Evolutionary conservation across 1,284 basidiomycete genomes (phyloP).

Genomic region (Ganoderma boninense): DNA sequence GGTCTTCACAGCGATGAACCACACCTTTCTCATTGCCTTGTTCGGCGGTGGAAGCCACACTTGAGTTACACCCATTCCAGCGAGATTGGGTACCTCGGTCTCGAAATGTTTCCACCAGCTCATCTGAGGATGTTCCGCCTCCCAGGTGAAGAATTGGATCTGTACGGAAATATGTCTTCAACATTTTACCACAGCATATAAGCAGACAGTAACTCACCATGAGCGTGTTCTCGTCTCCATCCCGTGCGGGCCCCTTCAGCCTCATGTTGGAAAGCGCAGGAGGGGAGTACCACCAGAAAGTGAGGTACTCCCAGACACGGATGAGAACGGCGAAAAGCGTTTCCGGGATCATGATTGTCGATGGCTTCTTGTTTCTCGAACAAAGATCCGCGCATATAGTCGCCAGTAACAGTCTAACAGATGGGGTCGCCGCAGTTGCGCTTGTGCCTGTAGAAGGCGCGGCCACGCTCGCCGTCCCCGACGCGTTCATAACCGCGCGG

Average conservation of each 20-base stretch:
- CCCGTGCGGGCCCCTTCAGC: constrained; percentile 51
- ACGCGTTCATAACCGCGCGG: constrained; percentile 25
- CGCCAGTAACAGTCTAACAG: background rate
- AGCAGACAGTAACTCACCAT: constrained; percentile 56
- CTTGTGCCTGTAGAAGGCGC: constrained; percentile 8
- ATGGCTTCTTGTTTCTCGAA: constrained; percentile 4
- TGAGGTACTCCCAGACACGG: constrained; percentile 32
- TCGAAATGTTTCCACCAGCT: constrained; percentile 91
- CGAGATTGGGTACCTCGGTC: constrained; percentile 72
- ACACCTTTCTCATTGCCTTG: constrained; percentile 72
- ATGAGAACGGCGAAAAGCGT: constrained; percentile 29
- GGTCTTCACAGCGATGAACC: constrained; percentile 10
- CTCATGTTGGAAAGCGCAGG: constrained; percentile 65
- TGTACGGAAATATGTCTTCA: constrained; percentile 37
- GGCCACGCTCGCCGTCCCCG: constrained; percentile 21
- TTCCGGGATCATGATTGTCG: constrained; percentile 27
- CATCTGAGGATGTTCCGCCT: constrained; percentile 60
- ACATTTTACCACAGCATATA: background rate
- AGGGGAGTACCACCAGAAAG: constrained; percentile 37
- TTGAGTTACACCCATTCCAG: constrained; percentile 85
- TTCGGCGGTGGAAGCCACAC: constrained; percentile 83
- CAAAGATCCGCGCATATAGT: background rate
- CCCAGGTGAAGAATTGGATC: constrained; percentile 90
- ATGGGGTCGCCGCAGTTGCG: constrained; percentile 10
- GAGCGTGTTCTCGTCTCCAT: constrained; percentile 58